A percentile compares a stretch with the other conserved stretches of the same genome.
These are phyloP conservation scores for Vigna mungo DNA, from an alignment of 306 rosid genomes.

Conservation along the genomic window DNA sequence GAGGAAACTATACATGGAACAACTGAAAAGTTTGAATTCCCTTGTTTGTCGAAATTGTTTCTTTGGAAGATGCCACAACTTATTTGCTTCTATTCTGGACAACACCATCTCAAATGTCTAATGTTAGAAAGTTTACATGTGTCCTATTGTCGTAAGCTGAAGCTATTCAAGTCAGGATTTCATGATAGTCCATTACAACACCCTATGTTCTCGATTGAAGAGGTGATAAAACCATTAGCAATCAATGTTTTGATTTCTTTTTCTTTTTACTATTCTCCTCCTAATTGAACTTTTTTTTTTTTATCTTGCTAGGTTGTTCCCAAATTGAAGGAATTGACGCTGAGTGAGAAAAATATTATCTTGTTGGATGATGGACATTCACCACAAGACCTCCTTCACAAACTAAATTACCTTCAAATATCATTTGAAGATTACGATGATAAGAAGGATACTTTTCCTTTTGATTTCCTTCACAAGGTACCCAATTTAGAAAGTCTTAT, in stretches of 20 bases:
- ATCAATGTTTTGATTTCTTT: neutral
- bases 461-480: neutral
- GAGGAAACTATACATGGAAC: neutral
- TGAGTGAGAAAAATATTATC: neutral
- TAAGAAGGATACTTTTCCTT: neutral
- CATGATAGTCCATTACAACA: neutral
- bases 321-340: neutral
- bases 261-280: neutral
- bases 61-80: neutral
- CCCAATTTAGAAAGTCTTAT: neutral
- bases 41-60: neutral
- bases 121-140: neutral
- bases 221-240: neutral
- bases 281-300: neutral
- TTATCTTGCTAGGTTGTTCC: neutral
- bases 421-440: neutral
- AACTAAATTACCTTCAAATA: neutral
- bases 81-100: neutral
- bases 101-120: slow-evolving; percentile 11
- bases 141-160: neutral
- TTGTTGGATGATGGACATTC: neutral
- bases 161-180: neutral
- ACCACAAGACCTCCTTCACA: neutral
- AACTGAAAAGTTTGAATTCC: slow-evolving; percentile 18
- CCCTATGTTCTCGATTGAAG: neutral